These are phyloP conservation scores for Pneumocystis jirovecii DNA, from an alignment of 1,139 yeast species.

Conservation along the genomic window DNA sequence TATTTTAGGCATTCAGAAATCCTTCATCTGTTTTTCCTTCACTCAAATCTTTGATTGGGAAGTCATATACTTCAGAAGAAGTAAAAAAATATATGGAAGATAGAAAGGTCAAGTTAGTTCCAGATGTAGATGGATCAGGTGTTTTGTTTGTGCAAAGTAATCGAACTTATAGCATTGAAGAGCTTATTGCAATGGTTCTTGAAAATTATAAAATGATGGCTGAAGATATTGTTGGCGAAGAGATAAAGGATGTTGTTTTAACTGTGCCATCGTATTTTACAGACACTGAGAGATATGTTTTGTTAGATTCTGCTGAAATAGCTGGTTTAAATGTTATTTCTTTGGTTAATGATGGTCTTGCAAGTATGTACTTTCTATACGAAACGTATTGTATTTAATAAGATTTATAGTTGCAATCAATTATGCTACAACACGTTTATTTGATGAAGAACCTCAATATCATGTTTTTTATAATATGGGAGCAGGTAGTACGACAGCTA, in stretches of 20 bases:
- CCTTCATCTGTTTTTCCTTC: conserved; percentile 59
- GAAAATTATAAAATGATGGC: conserved; percentile 56
- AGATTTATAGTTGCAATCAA: conserved; percentile 55
- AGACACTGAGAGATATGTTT: conserved; percentile 52
- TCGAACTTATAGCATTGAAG: conserved; percentile 50
- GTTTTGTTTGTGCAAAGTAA: conserved; percentile 42
- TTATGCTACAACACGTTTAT: conserved; percentile 37
- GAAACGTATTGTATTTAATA: conserved; percentile 19
- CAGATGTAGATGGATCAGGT: conserved; percentile 36
- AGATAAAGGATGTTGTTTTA: conserved; percentile 53
- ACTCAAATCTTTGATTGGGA: conserved; percentile 59
- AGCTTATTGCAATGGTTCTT: conserved; percentile 69
- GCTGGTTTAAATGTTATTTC: conserved; percentile 55
- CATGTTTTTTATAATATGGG: conserved; percentile 82
- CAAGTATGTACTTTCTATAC: not conserved
- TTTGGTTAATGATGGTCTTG: conserved; percentile 70
- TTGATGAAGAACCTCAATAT: conserved; percentile 34
- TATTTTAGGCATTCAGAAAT: conserved; percentile 34
- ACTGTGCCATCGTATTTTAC: conserved; percentile 64
- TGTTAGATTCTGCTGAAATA: conserved; percentile 55
- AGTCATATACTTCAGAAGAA: conserved; percentile 30
- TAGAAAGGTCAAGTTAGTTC: conserved; percentile 44
- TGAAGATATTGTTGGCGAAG: conserved; percentile 30
- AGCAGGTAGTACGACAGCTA: conserved; percentile 79
- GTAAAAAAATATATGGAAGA: conserved; percentile 38